Evolutionary conservation across 75 land plant genomes (phyloP), one percentile per base, ranked within the genome.

Genomic region (Larix kaempferi): DNA sequence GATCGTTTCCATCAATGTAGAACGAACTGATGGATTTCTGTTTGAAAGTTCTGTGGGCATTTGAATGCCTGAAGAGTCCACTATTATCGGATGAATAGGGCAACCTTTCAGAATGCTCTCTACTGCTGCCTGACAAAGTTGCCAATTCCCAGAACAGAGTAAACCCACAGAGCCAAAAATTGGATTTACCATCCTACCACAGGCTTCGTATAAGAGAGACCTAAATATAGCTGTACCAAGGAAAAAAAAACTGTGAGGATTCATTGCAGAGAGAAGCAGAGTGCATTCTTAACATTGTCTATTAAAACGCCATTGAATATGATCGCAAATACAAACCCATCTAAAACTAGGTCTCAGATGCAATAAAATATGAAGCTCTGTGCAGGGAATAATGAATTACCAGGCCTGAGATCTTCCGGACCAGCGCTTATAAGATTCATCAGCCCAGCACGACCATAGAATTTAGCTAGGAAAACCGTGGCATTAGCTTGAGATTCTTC

Each of bases 161-260:
- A 80, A 63, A 10, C 80, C 80, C 11, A 77, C 71, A 5, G 82
- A 80, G 39, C 82, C 82, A 19, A 19, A 80, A 5, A 79, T 56
- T 1, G 80, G 80, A 56, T 79, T 79, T 21, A 76, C 35, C 23
- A 57, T 49, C 57, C 80, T 76, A 6, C 80, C 80, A 56, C 80
- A 79, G 19, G 80, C 80, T 44, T 79, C 80, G 44, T 75, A 79
- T 25, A 79, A 74, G 5, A 79, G 61, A 33, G 80, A 79, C 37
- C 58, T 79, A 37, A 79, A 79, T 27, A 79, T 17, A 6, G 80
- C 80, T 79, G 80, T 6, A 60, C 16, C 61, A 19, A 7, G 3
- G n/a, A 22, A 19, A 74, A 74, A 22, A 78, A 73, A 11, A 35
- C 75, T 66, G 16, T 16, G 37, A 25, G 16, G 17, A 63, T 57